Percentiles rank a stretch among this genome's conserved stretches.
These are phyloP conservation scores for Ceratobasidium sp. DNA, from an alignment of 1,284 basidiomycete species.

Conservation along the genomic window DNA sequence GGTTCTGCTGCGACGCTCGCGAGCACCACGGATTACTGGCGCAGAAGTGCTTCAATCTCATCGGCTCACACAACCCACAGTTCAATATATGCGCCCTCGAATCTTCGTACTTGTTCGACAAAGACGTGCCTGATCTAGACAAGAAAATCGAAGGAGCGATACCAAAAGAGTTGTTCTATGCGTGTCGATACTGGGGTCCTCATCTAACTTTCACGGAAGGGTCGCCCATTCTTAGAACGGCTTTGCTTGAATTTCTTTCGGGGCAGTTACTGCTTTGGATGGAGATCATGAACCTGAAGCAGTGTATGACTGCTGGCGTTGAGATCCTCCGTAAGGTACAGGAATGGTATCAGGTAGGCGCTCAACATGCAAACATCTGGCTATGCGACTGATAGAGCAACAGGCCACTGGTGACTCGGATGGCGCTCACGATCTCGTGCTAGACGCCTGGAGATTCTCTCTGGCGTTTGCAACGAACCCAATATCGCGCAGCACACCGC, in stretches of 20 bases:
- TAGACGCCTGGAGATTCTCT: slow-evolving; percentile 13
- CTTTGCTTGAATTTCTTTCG: neutral
- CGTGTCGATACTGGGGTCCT: slow-evolving; percentile 16
- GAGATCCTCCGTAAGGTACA: neutral
- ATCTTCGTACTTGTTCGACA: too few relatives aligned
- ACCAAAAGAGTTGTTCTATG: neutral
- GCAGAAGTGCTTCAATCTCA: too few relatives aligned
- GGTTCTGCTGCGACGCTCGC: too few relatives aligned
- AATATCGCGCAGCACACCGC: slow-evolving; percentile 7
- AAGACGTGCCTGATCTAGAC: too few relatives aligned
- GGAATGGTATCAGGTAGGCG: slow-evolving; percentile 16
- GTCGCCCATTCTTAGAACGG: neutral
- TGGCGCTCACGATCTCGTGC: neutral
- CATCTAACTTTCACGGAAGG: neutral
- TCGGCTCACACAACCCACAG: too few relatives aligned
- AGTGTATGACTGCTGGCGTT: neutral
- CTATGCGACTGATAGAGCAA: neutral
- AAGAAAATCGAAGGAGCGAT: neutral
- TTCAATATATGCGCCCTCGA: too few relatives aligned
- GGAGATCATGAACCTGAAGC: slow-evolving; percentile 27
- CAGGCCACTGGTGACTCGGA: neutral
- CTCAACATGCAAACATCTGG: neutral
- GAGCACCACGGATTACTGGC: too few relatives aligned
- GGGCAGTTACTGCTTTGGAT: slow-evolving; percentile 9
- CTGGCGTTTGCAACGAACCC: neutral